Conservation (phyloP, 75 land plant species). For the Azolla pinnata region DNA sequence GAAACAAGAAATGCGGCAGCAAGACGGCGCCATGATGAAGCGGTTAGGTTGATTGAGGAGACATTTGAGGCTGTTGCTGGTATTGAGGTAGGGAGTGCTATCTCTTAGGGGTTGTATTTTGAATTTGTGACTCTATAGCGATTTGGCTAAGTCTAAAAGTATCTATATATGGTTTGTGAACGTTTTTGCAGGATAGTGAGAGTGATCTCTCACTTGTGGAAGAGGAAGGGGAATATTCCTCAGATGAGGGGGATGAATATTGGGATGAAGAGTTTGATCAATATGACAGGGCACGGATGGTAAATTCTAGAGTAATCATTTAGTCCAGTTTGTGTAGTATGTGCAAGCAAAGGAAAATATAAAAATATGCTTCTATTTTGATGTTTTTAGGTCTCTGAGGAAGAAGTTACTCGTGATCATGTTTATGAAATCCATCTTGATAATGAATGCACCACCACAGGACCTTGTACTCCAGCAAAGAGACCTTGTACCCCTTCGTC, state of each 20-base stretch:
- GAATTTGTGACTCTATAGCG: background rate
- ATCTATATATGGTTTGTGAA: too few relatives aligned
- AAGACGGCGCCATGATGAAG: slow-evolving; percentile 3
- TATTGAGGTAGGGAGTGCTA: slow-evolving; percentile 3
- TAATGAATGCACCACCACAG: background rate
- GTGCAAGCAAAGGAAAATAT: too few relatives aligned
- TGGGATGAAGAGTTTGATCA: too few relatives aligned
- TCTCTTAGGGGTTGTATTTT: too few relatives aligned
- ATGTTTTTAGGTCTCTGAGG: slow-evolving; percentile 3
- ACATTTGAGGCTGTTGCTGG: slow-evolving; percentile 2
- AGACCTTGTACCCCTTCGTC: slow-evolving; percentile 1
- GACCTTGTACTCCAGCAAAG: too few relatives aligned
- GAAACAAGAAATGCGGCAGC: slow-evolving; percentile 7
- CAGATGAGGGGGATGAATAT: too few relatives aligned
- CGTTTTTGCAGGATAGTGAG: too few relatives aligned
- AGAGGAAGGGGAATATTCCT: too few relatives aligned
- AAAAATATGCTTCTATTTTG: background rate
- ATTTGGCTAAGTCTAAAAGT: background rate
- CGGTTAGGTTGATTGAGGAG: background rate
- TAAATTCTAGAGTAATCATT: background rate
- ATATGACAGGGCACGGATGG: too few relatives aligned
- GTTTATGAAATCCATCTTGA: slow-evolving; percentile 1
- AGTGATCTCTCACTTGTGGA: too few relatives aligned
- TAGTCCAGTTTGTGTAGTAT: background rate
- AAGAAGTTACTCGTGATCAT: background rate